phyloP scores from a whole-genome alignment of 495 filamentous ascomycete species.

The Tuber melanosporum region DNA sequence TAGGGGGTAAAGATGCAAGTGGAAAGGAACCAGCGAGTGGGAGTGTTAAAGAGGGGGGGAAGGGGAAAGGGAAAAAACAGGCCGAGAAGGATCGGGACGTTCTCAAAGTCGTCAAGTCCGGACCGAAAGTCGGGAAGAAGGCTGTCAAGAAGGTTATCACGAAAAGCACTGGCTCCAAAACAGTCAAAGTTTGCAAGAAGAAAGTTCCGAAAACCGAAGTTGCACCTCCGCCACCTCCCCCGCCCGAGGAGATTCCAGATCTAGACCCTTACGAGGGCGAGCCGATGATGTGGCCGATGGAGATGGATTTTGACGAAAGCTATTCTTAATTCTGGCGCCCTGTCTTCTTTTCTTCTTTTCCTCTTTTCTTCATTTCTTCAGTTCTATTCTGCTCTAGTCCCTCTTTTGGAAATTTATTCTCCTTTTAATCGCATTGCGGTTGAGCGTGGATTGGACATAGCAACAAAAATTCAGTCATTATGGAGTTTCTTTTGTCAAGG shows the following conservation, averaged over 20 bases:
- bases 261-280: background rate
- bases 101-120: conserved; percentile 12
- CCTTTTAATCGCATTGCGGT: background rate
- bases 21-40: background rate
- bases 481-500: background rate
- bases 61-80: conserved; percentile 3
- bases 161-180: background rate
- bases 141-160: background rate
- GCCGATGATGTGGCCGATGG: conserved; percentile 1
- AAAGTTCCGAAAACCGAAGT: background rate
- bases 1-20: background rate
- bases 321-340: background rate
- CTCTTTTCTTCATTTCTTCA: background rate
- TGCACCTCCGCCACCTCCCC: background rate
- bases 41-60: background rate
- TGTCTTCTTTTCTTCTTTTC: background rate
- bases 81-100: conserved; percentile 5
- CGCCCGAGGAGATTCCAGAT: background rate
- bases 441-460: background rate
- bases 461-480: background rate
- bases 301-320: background rate
- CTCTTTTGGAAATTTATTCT: background rate
- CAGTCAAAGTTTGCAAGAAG: conserved; percentile 2
- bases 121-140: conserved; percentile 13
- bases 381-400: background rate